A percentile compares a stretch with the other conserved stretches of the same genome.
Evolutionary conservation across 2,329 filamentous ascomycete species (phyloP).

Genomic region (Trichophyton benhamiae): DNA sequence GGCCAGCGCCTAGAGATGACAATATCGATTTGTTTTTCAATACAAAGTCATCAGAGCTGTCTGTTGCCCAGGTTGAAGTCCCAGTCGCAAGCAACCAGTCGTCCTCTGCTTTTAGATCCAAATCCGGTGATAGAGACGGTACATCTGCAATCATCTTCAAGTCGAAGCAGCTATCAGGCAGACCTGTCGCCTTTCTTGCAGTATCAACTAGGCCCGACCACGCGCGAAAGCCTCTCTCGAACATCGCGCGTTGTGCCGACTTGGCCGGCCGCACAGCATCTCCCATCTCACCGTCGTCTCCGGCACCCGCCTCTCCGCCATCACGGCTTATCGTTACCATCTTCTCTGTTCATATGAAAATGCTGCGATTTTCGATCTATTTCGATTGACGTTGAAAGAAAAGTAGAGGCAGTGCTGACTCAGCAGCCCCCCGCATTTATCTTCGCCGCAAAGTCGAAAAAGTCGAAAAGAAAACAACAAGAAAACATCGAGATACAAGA

Average conservation of each 20-base stretch:
- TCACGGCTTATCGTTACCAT: background rate
- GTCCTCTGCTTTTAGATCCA: background rate
- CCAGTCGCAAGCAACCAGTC: slow-evolving; percentile 3
- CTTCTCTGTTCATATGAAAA: background rate
- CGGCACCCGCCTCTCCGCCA: no score
- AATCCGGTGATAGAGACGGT: background rate
- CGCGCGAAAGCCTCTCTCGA: background rate
- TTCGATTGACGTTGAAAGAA: background rate
- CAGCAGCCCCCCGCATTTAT: background rate
- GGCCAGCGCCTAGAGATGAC: slow-evolving; percentile 1
- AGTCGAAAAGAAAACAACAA: background rate
- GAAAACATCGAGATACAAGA: background rate
- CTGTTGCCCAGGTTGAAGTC: slow-evolving; percentile 4
- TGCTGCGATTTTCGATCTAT: background rate
- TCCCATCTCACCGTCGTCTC: background rate
- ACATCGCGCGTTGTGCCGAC: background rate
- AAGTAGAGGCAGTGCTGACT: background rate
- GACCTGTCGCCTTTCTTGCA: background rate
- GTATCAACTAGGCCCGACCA: background rate
- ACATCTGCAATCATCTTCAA: background rate
- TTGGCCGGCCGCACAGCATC: background rate
- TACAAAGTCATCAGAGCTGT: background rate
- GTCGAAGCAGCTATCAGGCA: slow-evolving; percentile 7
- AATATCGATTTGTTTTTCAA: slow-evolving; percentile 6
- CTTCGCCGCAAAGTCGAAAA: background rate